Base-by-base conservation (phyloP, 2,329 filamentous ascomycete species). In the Elsinoe perseae region DNA sequence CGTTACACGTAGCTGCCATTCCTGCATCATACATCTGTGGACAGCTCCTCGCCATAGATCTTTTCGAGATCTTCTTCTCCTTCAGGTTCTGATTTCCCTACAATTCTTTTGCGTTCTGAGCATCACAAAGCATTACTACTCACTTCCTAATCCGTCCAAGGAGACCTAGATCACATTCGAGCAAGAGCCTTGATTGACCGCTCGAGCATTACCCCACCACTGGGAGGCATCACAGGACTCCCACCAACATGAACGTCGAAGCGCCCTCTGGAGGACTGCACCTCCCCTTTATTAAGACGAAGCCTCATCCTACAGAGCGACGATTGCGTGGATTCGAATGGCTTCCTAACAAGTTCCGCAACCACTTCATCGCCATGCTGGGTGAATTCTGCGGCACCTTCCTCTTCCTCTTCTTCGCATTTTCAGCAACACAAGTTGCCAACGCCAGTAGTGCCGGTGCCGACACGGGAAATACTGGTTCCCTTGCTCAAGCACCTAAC, bases 301-400 rank as follows among this genome's bases (percentile, higher is more conserved):
- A 43, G n/a, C 43, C 40, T 10, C 21, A 38, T 25, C 23, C 38
- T 9, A 40, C 54, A 30, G 72, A 75, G 62, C 67, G 63, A 43
- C 72, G 72, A 18, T 56, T 74, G 2, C 65, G 66, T 16, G 68
- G 69, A 52, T 64, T 73, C 50, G 65, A 67, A 61, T 75, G 73
- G 68, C 65, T 77, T 50, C 72, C 75, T 4, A 75, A 76, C 59
- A 67, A 62, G 55, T 48, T 65, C 36, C 66, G 69, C 57, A 72
- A 75, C 62, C 61, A 73, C 43, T 59, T 73, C 60, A 67, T 74
- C 56, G 68, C 71, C 54, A 70, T 70, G 63, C 57, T 74, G 16
- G 75, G 75, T 55, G 65, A 77, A 55, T 72, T 75, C 54, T 66
- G 72, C 46, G 74, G 74, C 43, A 74, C 73, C 0, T 73, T 75